Evolutionary conservation across 2,329 filamentous ascomycete genomes (phyloP).

Genomic region (Phialophora verrucosa): DNA sequence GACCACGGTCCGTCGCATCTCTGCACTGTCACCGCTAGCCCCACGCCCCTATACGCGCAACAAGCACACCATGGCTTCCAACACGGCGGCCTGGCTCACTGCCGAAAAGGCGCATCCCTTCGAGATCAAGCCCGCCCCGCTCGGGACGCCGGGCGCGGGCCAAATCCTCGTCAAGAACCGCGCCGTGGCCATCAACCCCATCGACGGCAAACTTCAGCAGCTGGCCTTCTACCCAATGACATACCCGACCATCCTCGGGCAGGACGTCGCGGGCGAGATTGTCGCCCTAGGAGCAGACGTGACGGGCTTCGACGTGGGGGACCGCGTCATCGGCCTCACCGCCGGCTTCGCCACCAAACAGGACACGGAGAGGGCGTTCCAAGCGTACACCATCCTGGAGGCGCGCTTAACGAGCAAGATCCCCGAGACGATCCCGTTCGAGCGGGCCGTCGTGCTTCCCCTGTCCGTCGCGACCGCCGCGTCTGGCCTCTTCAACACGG

Average conservation of each 20-base stretch:
- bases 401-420: constrained; percentile 39
- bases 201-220: constrained; percentile 47
- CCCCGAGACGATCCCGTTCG: constrained; percentile 43
- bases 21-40: not conserved
- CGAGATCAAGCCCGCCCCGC: constrained; percentile 8
- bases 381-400: constrained; percentile 40
- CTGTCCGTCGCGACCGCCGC: constrained; percentile 45
- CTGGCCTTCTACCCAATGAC: constrained; percentile 32
- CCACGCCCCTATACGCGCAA: not conserved
- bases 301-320: constrained; percentile 39
- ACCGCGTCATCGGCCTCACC: constrained; percentile 42
- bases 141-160: not conserved
- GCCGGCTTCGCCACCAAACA: constrained; percentile 26
- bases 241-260: constrained; percentile 37
- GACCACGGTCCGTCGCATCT: not conserved
- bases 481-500: constrained; percentile 43
- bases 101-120: constrained; percentile 2
- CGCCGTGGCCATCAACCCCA: constrained; percentile 42
- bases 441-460: constrained; percentile 46
- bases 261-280: constrained; percentile 34
- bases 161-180: constrained; percentile 40
- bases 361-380: constrained; percentile 40
- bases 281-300: constrained; percentile 33
- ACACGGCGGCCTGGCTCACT: constrained; percentile 1
- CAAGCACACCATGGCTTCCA: constrained; percentile 3